Base-by-base conservation (phyloP, 352 stramenopile genomes). In the Phytophthora podocarpi region DNA sequence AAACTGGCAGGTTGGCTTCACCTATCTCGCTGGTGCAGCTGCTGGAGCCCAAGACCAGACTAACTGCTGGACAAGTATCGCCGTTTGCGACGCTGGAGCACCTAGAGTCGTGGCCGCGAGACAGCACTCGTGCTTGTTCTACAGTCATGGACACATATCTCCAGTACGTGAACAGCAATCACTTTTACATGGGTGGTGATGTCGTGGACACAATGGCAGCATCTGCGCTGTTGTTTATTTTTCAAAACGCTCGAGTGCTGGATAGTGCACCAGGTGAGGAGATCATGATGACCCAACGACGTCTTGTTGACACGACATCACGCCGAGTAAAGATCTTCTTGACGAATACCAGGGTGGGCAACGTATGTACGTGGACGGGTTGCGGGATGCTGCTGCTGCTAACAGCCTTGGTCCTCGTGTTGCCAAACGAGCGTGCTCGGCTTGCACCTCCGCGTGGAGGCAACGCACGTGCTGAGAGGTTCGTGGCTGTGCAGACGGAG, bases 401-500 rank as follows among this genome's bases (percentile, higher is more conserved):
- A n/a, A 78, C 80, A 15, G 59, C 74, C 5, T 62, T 89, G 28
- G 76, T 79, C 12, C 47, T 89, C 20, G 41, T 73, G 24, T 50
- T 86, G 4, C 80, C 80, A 37, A 85, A 87, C 24, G 77, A 83
- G 43, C 77, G 77, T 8, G 75, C 78, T 62, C 72, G 80, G 0
- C 57, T 87, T 21, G 58, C 63, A 37, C 78, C 74, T 8, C 75
- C 70, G 51, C 73, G 70, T 59, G 78, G 78, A 26, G 74, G 70
- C 57, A 86, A 84, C 28, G 72, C 72, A 45, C 78, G 77, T 18
- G 81, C 79, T 7, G 81, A 89, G 48, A 80, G 79, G 21, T 90
- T 89, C 46, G 65, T 90, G 31, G 70, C 74, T 43, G 79, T 90
- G 20, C 81, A 89, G 27, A 90, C 81, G 2, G 81, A 90, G 51